Base-by-base conservation (phyloP, 75 land plant species). In the Larix kaempferi region DNA sequence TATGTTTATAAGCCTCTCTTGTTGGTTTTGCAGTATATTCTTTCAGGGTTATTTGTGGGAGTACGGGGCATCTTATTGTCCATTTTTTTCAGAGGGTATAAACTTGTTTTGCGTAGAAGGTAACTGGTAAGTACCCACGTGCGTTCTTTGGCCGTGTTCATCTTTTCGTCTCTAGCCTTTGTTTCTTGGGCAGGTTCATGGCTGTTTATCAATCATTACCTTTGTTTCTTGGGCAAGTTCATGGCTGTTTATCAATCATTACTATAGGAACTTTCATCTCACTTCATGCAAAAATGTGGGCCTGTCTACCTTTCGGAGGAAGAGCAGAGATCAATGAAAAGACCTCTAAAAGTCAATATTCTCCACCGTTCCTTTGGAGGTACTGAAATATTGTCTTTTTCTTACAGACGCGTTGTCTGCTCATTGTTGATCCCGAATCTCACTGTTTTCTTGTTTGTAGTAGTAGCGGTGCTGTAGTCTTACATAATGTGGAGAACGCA, bases 21-120 rank as follows among this genome's bases (percentile, higher is more conserved):
- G 52, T 69, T 52, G 49, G 10, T 69, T 44, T 69, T 69, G 72
- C 72, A 69, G 72, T 69, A 69, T 41, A 37, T 69, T 5, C 72
- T 69, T 69, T 69, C 72, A 15, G 23, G n/a, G 52, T 69, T 69
- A n/a, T 44, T 44, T 41, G 72, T 69, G 8, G 72, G 72, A 6
- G 72, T 69, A 8, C 72, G 72, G 25, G 2, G 72, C 41, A 7
- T 69, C 37, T 69, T 69, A 41, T 69, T 49, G 11, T 69, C 41
- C 41, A 17, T 69, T 69, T 44, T 69, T 3, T 69, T 69, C 72
- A 69, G 72, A 39, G 39, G 72, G 41, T 69, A 69, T 41, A 69
- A 69, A 44, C 23, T 37, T 41, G 11, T 49, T 49, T 49, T 69
- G 52, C 52, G n/a, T 21, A 69, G 23, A 69, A 69, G 23, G 52